These are phyloP conservation scores for Dalbergia cultrata DNA, from an alignment of 306 rosid species.

Conservation along the genomic window DNA sequence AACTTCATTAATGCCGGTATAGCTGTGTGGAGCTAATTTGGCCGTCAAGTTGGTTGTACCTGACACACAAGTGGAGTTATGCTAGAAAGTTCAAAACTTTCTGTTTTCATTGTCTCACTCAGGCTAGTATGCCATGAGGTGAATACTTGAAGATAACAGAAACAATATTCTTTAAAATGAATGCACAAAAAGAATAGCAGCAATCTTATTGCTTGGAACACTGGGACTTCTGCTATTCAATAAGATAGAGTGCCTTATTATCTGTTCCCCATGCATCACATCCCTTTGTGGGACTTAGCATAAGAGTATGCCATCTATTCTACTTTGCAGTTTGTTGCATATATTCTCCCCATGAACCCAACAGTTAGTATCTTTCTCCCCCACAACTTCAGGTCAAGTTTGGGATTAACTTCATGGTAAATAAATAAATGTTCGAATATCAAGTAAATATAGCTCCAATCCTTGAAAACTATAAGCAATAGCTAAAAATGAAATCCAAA, in stretches of 20 bases:
- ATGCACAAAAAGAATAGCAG: conserved; percentile 12
- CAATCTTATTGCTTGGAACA: conserved; percentile 6
- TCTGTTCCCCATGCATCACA: conserved; percentile 23
- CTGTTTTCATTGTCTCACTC: conserved; percentile 20
- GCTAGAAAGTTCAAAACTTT: neutral
- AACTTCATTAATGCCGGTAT: conserved; percentile 37
- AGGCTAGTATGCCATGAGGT: neutral
- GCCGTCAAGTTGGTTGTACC: conserved; percentile 53
- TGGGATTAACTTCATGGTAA: conserved; percentile 12
- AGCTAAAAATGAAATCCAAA: too few relatives aligned
- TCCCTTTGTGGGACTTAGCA: conserved; percentile 13
- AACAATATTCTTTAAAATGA: neutral
- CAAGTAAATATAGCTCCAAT: conserved; percentile 1
- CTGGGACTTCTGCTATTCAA: neutral
- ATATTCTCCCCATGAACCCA: conserved; percentile 51
- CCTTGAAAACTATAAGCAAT: neutral
- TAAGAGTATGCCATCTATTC: too few relatives aligned
- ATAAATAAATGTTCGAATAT: neutral
- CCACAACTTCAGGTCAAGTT: conserved; percentile 27
- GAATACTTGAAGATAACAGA: neutral
- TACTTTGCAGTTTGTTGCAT: conserved; percentile 32
- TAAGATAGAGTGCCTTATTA: conserved; percentile 31
- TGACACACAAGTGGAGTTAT: conserved; percentile 3
- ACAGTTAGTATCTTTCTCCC: conserved; percentile 32
- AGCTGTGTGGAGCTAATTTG: conserved; percentile 43